Evolutionary conservation across 768 basidiomycete species (phyloP), one percentile per base, ranked within the genome.

Genomic region (Hygrophorus russula): DNA sequence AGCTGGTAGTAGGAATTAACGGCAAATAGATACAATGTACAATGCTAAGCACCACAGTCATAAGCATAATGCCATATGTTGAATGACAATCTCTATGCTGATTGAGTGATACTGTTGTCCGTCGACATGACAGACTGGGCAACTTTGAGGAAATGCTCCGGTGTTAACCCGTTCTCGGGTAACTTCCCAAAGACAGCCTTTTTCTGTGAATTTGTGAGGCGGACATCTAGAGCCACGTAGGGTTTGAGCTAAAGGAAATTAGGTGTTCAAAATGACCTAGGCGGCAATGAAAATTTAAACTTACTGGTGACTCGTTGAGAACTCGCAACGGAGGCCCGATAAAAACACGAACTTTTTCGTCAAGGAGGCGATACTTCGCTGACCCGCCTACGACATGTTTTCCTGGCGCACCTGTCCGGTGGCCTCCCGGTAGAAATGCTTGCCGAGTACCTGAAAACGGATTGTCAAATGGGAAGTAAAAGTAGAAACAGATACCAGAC

Each of bases 391-490:
- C 64, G 39, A 89, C 79, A 60, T 90, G 86, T 58, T 81, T 77
- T 59, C 91, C 88, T 14, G 89, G 89, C 18, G 90, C 85, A 47
- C 89, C 90, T 0, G 89, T 93, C 36, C 90, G 77, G 56, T 75
- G 80, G 17, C 86, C 85, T 49, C 88, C 87, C 6, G 88, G 87
- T 20, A 91, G 76, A 46, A 67, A 71, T 0, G 91, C 82, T 58
- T 90, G 89, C 31, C 91, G 67, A 15, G 82, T 92, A 30, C 90
- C 89, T 91, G 51, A 9, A 7, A 27, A 20, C 17, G 41, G n/a
- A 29, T 31, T 27, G 37, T 15, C 12, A 24, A 29, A 36, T 20
- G 3, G 44, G n/a, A 0, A 37, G 39, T 19, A 39, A 33, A 29
- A 41, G 28, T 30, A 36, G 17, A 29, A 32, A 27, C 42, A 15